These are phyloP conservation scores for Trypanosoma rangeli DNA, from an alignment of 208 protist species.

Conservation along the genomic window DNA sequence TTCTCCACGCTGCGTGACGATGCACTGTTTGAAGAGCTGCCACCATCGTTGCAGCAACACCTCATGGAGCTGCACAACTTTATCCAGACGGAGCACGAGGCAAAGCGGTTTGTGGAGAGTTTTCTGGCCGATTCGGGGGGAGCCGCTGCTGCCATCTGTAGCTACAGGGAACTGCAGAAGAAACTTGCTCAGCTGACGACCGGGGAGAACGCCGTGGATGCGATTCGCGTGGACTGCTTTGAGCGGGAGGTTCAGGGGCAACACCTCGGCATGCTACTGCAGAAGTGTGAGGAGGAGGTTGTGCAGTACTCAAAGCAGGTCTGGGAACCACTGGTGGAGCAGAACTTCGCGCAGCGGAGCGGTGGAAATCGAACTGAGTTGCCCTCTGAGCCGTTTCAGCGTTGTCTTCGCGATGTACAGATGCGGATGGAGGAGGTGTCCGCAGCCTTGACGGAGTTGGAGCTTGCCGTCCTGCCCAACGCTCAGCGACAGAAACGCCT, in stretches of 20 bases:
- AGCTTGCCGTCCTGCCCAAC: constrained; percentile 50
- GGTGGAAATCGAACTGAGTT: constrained; percentile 21
- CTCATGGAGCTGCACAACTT: constrained; percentile 77
- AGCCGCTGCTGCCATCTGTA: background rate
- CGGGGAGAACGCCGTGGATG: constrained; percentile 48
- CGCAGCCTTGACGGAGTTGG: constrained; percentile 39
- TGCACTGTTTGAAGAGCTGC: constrained; percentile 65
- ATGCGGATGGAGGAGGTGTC: constrained; percentile 45
- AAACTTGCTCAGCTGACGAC: constrained; percentile 27
- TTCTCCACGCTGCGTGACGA: constrained; percentile 72
- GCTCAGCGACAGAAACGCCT: constrained; percentile 16
- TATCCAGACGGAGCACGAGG: constrained; percentile 63
- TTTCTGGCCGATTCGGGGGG: constrained; percentile 54
- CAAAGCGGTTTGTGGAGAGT: constrained; percentile 46
- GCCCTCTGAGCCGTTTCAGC: constrained; percentile 22
- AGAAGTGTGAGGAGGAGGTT: constrained; percentile 55
- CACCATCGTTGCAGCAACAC: constrained; percentile 67
- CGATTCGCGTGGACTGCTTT: constrained; percentile 61
- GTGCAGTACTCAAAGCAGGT: constrained; percentile 56
- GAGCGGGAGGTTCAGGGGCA: constrained; percentile 56
- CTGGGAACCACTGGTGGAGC: constrained; percentile 66
- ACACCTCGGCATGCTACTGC: constrained; percentile 42
- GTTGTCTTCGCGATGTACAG: constrained; percentile 25
- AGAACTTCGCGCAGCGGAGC: constrained; percentile 33
- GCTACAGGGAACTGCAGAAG: constrained; percentile 38